Percentiles rank a stretch among this genome's conserved stretches.
Conservation (phyloP, 768 basidiomycete genomes). For the Boletus eberwhitei region DNA sequence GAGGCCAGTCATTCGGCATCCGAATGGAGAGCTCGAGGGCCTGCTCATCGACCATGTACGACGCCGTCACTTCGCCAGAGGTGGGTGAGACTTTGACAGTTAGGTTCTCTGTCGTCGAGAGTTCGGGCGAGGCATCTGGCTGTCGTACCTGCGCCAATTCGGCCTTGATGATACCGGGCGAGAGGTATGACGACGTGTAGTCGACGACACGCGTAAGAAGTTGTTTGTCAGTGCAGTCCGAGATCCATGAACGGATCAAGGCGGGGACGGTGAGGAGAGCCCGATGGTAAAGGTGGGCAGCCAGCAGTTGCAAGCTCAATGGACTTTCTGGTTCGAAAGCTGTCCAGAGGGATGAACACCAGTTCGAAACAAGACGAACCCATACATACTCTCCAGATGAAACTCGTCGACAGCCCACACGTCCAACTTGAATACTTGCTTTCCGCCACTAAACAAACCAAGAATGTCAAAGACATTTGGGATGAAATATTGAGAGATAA, state of each 20-base stretch:
- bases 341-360: constrained; percentile 22
- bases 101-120: constrained; percentile 68
- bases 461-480: constrained; percentile 69
- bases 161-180: constrained; percentile 79
- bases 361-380: background rate
- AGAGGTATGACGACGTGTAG: constrained; percentile 83
- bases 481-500: constrained; percentile 65
- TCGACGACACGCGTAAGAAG: constrained; percentile 70
- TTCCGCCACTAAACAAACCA: constrained; percentile 59
- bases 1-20: constrained; percentile 88
- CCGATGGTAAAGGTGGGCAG: constrained; percentile 88
- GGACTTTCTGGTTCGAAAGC: constrained; percentile 55
- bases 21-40: constrained; percentile 83
- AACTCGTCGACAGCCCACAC: constrained; percentile 85
- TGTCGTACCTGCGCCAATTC: constrained; percentile 76
- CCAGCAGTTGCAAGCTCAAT: constrained; percentile 59
- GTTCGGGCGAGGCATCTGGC: constrained; percentile 48
- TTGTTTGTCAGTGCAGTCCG: constrained; percentile 86
- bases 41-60: constrained; percentile 91
- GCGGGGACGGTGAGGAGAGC: constrained; percentile 81
- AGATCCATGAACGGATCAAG: constrained; percentile 80
- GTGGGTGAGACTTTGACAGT: constrained; percentile 71
- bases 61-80: constrained; percentile 78
- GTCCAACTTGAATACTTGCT: constrained; percentile 75
- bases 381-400: constrained; percentile 61